phyloP scores from a whole-genome alignment of 805 yeast species.

The Wickerhamiella vanderwaltii region DNA sequence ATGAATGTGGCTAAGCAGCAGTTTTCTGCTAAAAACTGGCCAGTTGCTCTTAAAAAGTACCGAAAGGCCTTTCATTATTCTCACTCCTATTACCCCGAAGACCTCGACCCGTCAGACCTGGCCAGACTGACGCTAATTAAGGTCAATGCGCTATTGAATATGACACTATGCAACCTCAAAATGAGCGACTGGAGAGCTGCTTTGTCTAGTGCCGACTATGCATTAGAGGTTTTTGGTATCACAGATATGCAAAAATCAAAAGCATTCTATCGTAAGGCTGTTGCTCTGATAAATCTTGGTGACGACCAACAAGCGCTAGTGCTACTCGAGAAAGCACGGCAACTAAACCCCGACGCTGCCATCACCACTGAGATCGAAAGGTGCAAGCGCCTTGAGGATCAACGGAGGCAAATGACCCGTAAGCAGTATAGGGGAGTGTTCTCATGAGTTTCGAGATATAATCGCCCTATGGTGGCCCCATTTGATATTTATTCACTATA shows the following conservation, averaged over 20 bases:
- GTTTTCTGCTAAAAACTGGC: slow-evolving; percentile 48
- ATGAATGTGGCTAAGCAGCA: slow-evolving; percentile 58
- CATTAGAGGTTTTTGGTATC: slow-evolving; percentile 43
- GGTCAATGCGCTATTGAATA: slow-evolving; percentile 54
- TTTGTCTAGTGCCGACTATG: slow-evolving; percentile 49
- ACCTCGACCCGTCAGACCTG: slow-evolving; percentile 22
- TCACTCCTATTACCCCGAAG: slow-evolving; percentile 63
- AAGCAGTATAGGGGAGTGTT: neutral
- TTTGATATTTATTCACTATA: neutral
- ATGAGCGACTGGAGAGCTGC: slow-evolving; percentile 42
- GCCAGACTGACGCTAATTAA: slow-evolving; percentile 38
- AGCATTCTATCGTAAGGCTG: slow-evolving; percentile 74
- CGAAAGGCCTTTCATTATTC: slow-evolving; percentile 57
- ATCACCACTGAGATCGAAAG: slow-evolving; percentile 12
- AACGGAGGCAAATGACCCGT: neutral
- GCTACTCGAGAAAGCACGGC: slow-evolving; percentile 49
- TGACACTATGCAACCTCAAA: slow-evolving; percentile 62
- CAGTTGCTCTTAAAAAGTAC: slow-evolving; percentile 56
- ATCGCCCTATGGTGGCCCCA: too few species aligned
- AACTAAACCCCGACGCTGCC: slow-evolving; percentile 12
- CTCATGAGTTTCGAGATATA: too few species aligned
- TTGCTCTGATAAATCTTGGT: slow-evolving; percentile 48
- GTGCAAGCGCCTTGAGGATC: slow-evolving; percentile 9
- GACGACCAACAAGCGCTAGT: slow-evolving; percentile 58
- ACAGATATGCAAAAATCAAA: slow-evolving; percentile 51